A percentile compares a stretch with the other conserved stretches of the same genome.
Evolutionary conservation across 1,284 basidiomycete species (phyloP).

Genomic region (Caloboletus inedulis): DNA sequence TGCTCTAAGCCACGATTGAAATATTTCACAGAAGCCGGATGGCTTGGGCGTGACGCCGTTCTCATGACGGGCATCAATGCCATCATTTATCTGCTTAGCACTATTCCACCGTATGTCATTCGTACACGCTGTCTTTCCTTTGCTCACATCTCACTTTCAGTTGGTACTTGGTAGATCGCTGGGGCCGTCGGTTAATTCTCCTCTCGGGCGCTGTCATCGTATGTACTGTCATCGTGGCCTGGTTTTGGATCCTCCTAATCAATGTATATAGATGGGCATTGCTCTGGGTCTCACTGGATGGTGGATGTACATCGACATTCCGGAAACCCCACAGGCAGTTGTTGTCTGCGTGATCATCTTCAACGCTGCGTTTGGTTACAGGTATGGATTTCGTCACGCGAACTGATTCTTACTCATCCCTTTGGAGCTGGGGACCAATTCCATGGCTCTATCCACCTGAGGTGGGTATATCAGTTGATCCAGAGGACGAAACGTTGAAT

Average conservation of each 20-base stretch:
- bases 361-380: constrained; percentile 92
- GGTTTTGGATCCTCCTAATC: constrained; percentile 3
- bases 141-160: constrained; percentile 39
- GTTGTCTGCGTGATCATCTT: constrained; percentile 91
- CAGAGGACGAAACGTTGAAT: constrained; percentile 3
- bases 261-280: constrained; percentile 63
- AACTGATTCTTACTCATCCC: constrained; percentile 6
- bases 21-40: constrained; percentile 77
- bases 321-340: constrained; percentile 83
- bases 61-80: constrained; percentile 97
- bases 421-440: constrained; percentile 64
- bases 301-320: constrained; percentile 92
- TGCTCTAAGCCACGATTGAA: neutral
- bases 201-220: constrained; percentile 89
- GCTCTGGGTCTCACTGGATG: constrained; percentile 79
- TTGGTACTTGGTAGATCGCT: constrained; percentile 94
- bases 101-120: constrained; percentile 70
- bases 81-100: constrained; percentile 81
- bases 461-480: constrained; percentile 37
- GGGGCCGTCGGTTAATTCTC: constrained; percentile 87
- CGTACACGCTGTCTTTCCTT: neutral
- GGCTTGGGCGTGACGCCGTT: constrained; percentile 95
- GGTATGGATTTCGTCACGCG: constrained; percentile 37
- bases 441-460: constrained; percentile 90
- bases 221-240: constrained; percentile 31